Base-by-base conservation (phyloP, 495 filamentous ascomycete species). In the Aspergillus cristatus region DNA sequence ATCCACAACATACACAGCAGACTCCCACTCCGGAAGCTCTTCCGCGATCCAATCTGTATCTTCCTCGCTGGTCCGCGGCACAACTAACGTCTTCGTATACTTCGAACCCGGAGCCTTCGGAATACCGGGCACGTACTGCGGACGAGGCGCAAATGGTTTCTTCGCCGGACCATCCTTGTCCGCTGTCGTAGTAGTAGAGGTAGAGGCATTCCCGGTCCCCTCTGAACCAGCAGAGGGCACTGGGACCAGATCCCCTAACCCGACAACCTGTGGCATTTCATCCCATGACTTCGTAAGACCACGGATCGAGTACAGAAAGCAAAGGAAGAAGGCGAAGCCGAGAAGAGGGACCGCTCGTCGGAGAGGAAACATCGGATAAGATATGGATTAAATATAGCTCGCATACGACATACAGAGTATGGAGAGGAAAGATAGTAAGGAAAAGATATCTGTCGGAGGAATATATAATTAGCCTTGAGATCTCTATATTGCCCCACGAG, bases 1-100 rank as follows among this genome's bases (percentile, higher is more conserved):
- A 43, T 86, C 73, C 34, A 70, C 79, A 25, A 75, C 67, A 47
- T 86, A 86, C 16, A 81, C 59, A n/a, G 76, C 72, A 13, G 65
- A 59, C n/a, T 67, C 49, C 45, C 81, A 65, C 26, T 75, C 73
- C 8, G 64, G 75, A 3, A 77, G 41, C 37, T 79, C 62, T 12
- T 67, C 43, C 18, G 65, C 57, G 11, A 80, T 75, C 82, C 82
- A 86, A 7, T 48, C 56, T 0, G 72, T 69, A 52, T 82, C 68
- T 41, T 84, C 79, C 2, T 57, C 48, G 25, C 54, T 65, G 12
- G 71, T 67, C 11, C 67, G 65, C 5, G 81, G 71, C 8, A 84
- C 57, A 2, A 87, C 76, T 17, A 87, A 41, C 7, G 53, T 57
- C 36, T 66, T 70, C 4, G 66, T 63, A 48, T 75, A 76, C 6